Evolutionary conservation across 1,139 yeast genomes (phyloP), one percentile per base, ranked within the genome.

Genomic region (Pneumocystis murina): DNA sequence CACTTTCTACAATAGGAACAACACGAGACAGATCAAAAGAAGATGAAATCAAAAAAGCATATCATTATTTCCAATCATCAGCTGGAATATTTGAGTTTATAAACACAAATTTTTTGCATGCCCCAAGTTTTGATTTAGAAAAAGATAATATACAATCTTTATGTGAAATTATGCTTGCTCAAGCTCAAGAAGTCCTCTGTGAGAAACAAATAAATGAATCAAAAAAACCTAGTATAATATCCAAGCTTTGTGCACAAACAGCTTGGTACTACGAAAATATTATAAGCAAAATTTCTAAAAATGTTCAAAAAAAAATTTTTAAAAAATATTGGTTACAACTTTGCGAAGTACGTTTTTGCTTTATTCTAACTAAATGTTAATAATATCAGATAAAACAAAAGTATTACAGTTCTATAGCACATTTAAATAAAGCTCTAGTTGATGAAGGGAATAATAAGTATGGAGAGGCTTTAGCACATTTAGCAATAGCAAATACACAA

Each of bases 131-230:
- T 3, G 97, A 92, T 72, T 76, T 91, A 65, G 79, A 82, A 65
- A 87, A 86, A 62, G 82, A 85, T 40, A 84, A 90, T 0, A 83
- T 88, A 24, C 79, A 79, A 62, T 86, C 88, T 61, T 78, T 91
- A 64, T 74, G 80, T 17, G 80, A 80, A 68, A 73, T 91, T 66
- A 82, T 85, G 82, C 77, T 89, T 65, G 94, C 95, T 0, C 96
- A 92, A 73, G 87, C 94, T 1, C 97, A 90, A 72, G 97, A 92
- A 69, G 80, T 87, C 14, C 90, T 91, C 71, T 76, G 86, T 4
- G 75, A 85, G 70, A 86, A 83, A 68, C 80, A 85, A 36, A 74
- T 89, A 58, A 79, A 79, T 61, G 78, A 77, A 24, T 73, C 75
- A 60, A 68, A 66, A 39, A 72, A 70, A 67, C 84, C 85, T 59